Evolutionary conservation across 176 grass and related monocot genomes (phyloP).

Genomic region (Pharus latifolius): DNA sequence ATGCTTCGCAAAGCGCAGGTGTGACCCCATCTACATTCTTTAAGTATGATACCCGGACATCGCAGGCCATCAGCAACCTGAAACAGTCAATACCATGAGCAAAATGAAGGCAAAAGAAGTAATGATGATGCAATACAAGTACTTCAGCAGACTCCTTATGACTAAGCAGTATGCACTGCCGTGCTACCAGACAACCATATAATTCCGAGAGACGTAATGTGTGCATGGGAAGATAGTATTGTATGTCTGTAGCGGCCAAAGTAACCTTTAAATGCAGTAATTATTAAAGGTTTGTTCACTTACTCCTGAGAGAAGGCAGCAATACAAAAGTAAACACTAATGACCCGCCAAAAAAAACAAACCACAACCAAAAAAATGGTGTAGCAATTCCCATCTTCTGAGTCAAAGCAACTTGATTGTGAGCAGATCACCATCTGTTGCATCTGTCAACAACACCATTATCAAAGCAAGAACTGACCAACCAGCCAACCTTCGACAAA

Average conservation of each 20-base stretch:
- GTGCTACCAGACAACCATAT: neutral
- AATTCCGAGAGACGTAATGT: neutral
- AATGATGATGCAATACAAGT: neutral
- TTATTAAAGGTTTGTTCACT: neutral
- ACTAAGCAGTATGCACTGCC: no score
- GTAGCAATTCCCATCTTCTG: neutral
- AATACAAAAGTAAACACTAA: no score
- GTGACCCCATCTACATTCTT: no score
- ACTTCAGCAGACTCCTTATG: no score
- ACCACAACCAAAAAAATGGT: neutral
- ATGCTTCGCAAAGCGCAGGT: no score
- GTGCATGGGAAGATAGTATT: neutral
- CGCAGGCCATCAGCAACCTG: no score
- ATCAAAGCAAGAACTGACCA: neutral
- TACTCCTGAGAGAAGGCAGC: neutral
- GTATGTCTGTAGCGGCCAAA: neutral
- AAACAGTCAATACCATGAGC: no score
- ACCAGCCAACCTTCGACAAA: neutral
- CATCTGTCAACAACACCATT: neutral
- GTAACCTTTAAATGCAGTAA: neutral
- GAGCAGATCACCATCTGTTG: neutral
- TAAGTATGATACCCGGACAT: no score
- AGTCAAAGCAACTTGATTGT: neutral
- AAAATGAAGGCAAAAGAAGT: neutral
- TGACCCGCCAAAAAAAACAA: no score